phyloP scores from a whole-genome alignment of 139 green algal genomes.

The Picochlorum sp. region DNA sequence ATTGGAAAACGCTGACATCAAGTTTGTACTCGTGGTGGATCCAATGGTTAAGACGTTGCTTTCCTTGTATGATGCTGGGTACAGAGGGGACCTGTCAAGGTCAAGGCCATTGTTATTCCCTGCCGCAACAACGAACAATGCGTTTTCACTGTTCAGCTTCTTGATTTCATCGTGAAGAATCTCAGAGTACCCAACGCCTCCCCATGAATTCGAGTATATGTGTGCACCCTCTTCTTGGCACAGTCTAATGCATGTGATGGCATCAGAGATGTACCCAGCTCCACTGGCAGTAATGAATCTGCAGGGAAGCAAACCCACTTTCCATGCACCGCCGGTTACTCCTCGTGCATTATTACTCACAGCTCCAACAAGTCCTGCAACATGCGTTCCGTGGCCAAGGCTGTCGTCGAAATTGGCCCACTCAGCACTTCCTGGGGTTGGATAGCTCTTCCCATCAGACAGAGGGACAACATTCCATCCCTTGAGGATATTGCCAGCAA shows the following conservation, averaged over 20 bases:
- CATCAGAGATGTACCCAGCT: conserved; percentile 26
- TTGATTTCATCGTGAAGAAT: conserved; percentile 25
- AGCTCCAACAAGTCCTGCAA: conserved; percentile 17
- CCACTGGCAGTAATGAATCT: conserved; percentile 31
- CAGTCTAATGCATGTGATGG: conserved; percentile 30
- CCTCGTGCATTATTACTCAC: conserved; percentile 15
- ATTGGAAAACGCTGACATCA: conserved; percentile 18
- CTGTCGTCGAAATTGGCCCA: conserved; percentile 9
- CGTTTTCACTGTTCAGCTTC: conserved; percentile 2
- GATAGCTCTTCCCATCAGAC: background rate
- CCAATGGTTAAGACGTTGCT: conserved; percentile 29
- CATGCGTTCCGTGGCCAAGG: conserved; percentile 12
- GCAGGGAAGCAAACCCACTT: conserved; percentile 17
- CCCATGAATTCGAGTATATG: conserved; percentile 38
- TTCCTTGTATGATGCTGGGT: conserved; percentile 23
- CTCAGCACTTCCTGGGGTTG: background rate
- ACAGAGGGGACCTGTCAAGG: conserved; percentile 26
- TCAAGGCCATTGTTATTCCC: conserved; percentile 27
- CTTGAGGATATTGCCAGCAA: conserved; percentile 42
- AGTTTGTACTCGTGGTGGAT: conserved; percentile 10
- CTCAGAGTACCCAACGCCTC: conserved; percentile 17
- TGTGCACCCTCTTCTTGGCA: conserved; percentile 24
- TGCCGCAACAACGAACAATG: conserved; percentile 35
- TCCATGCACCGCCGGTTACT: conserved; percentile 17
- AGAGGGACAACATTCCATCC: conserved; percentile 27